phyloP scores from a whole-genome alignment of 768 basidiomycete genomes.

The Stropharia rugosoannulata region DNA sequence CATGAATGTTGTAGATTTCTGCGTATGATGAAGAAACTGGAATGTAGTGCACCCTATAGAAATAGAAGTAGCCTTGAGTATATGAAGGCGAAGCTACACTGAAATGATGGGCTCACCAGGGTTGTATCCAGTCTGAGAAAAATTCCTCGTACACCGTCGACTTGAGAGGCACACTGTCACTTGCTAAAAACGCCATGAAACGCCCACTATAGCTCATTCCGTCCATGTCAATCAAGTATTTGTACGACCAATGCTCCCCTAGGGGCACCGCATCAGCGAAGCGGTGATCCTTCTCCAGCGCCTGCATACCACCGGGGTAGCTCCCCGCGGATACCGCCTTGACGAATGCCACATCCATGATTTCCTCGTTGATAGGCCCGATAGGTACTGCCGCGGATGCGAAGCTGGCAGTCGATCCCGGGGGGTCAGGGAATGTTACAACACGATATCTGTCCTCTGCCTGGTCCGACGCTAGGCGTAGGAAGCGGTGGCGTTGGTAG shows the following conservation, averaged over 20 bases:
- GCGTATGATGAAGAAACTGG: conserved; percentile 83
- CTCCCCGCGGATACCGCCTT: conserved; percentile 65
- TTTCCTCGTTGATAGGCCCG: conserved; percentile 64
- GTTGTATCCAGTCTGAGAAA: conserved; percentile 89
- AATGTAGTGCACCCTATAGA: conserved; percentile 91
- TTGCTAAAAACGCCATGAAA: conserved; percentile 82
- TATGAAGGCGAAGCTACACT: background rate
- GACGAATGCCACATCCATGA: conserved; percentile 89
- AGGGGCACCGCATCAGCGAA: conserved; percentile 77
- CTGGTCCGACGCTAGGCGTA: conserved; percentile 72
- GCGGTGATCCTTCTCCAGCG: conserved; percentile 62
- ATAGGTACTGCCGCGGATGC: conserved; percentile 62
- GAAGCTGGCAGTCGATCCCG: conserved; percentile 57
- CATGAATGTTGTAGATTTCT: conserved; percentile 92
- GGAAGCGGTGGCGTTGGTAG: conserved; percentile 90
- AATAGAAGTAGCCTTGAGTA: background rate
- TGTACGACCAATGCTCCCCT: conserved; percentile 89
- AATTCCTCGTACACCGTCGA: conserved; percentile 90
- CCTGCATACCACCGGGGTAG: conserved; percentile 75
- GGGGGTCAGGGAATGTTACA: conserved; percentile 70
- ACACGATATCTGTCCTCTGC: conserved; percentile 50
- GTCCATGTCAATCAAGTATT: conserved; percentile 90
- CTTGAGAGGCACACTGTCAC: conserved; percentile 89
- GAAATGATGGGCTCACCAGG: conserved; percentile 48
- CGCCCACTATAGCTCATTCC: conserved; percentile 95